Conservation (phyloP, 23 red algal genomes). For the Rhodosorus marinus region DNA sequence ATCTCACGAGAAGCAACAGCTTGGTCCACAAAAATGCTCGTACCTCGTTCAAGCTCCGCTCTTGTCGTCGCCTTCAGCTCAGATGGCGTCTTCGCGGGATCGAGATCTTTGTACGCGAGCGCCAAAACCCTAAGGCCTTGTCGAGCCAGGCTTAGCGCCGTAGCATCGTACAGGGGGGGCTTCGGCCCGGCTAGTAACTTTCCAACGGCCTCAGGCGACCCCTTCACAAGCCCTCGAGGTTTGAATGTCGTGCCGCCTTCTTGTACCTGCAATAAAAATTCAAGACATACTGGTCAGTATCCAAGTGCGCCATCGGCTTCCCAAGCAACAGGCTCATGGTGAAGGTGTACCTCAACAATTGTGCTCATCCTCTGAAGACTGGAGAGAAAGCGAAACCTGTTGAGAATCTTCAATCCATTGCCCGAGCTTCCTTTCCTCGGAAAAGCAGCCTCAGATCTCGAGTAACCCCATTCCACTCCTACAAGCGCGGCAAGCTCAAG, state of each 20-base stretch:
- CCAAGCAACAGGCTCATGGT: no score
- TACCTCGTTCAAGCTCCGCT: conserved; percentile 44
- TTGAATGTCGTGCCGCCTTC: no score
- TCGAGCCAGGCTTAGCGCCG: conserved; percentile 41
- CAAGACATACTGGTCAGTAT: no score
- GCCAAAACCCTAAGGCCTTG: conserved; percentile 79
- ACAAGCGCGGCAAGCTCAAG: conserved; percentile 62
- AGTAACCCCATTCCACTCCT: conserved; percentile 41
- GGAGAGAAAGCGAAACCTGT: conserved; percentile 56
- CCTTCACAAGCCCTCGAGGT: conserved; percentile 55
- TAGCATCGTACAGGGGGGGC: conserved; percentile 40
- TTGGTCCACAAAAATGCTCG: no score
- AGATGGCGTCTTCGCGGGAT: conserved; percentile 11
- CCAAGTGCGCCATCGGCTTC: no score
- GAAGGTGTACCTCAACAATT: conserved; percentile 26
- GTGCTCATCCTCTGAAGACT: conserved; percentile 93
- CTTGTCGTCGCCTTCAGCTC: conserved; percentile 18
- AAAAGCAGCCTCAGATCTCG: conserved; percentile 10
- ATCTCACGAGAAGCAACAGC: no score
- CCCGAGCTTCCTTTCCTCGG: conserved; percentile 5
- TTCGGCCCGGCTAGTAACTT: conserved; percentile 24
- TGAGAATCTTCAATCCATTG: conserved; percentile 32
- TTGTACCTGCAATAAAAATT: no score
- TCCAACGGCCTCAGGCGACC: conserved; percentile 75
- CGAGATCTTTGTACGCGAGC: conserved; percentile 44